Evolutionary conservation across 2,329 filamentous ascomycete species (phyloP).

Genomic region (Penicillium sp.): DNA sequence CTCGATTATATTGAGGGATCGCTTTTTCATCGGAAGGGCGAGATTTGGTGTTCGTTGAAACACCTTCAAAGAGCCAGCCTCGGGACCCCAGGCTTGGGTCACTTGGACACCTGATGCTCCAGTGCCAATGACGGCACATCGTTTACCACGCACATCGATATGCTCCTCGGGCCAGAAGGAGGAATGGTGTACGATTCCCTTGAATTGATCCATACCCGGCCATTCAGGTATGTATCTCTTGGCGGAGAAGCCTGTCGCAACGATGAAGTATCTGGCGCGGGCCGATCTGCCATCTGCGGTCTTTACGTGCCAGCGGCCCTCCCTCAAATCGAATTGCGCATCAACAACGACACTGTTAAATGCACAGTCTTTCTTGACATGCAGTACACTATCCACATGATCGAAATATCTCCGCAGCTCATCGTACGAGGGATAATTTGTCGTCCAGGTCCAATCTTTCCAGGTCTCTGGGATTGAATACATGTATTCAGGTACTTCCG

Average conservation of each 20-base stretch:
- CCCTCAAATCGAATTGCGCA: slow-evolving; percentile 44
- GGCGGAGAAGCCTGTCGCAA: slow-evolving; percentile 52
- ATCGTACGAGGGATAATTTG: slow-evolving; percentile 32
- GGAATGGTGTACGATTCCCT: slow-evolving; percentile 59
- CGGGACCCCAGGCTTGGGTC: slow-evolving; percentile 62
- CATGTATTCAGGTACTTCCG: slow-evolving; percentile 56
- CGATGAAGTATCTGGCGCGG: slow-evolving; percentile 51
- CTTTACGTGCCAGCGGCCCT: slow-evolving; percentile 49
- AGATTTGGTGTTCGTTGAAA: slow-evolving; percentile 71
- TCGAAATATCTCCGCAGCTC: slow-evolving; percentile 54
- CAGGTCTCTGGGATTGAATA: slow-evolving; percentile 51
- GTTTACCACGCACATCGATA: slow-evolving; percentile 52
- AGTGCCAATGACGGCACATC: slow-evolving; percentile 59
- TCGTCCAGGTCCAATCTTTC: slow-evolving; percentile 55
- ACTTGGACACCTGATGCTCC: slow-evolving; percentile 62
- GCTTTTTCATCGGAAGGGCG: slow-evolving; percentile 64
- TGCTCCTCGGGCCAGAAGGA: slow-evolving; percentile 58
- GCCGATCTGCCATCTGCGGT: slow-evolving; percentile 48
- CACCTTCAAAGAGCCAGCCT: slow-evolving; percentile 59
- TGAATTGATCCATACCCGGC: slow-evolving; percentile 49
- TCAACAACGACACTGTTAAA: slow-evolving; percentile 51
- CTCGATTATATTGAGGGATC: slow-evolving; percentile 53
- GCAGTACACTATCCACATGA: slow-evolving; percentile 51
- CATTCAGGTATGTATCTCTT: slow-evolving; percentile 50
- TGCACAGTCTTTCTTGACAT: slow-evolving; percentile 49